phyloP scores from a whole-genome alignment of 2,329 filamentous ascomycete genomes.

The Chrysoporthe cubensis region DNA sequence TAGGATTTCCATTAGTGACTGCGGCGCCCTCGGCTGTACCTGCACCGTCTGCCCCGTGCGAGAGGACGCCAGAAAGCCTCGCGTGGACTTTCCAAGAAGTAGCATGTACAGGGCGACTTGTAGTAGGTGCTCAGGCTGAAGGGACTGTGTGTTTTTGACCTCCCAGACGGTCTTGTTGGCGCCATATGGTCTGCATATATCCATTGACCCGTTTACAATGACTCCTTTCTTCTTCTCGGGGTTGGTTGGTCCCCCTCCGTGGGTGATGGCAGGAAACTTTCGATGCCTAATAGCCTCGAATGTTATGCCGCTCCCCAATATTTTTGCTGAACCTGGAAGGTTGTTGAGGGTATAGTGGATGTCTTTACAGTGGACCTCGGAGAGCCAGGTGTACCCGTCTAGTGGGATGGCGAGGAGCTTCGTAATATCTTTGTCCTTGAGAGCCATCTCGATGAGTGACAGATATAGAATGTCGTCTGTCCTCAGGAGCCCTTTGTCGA shows the following conservation, averaged over 20 bases:
- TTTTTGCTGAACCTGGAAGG: conserved; percentile 10
- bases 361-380: conserved; percentile 23
- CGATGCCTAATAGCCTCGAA: conserved; percentile 15
- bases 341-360: conserved; percentile 22
- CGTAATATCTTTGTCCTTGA: conserved; percentile 28
- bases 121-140: conserved; percentile 22
- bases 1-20: conserved; percentile 18
- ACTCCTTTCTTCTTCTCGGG: conserved; percentile 13
- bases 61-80: conserved; percentile 19
- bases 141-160: conserved; percentile 22
- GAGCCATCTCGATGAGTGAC: conserved; percentile 19
- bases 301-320: conserved; percentile 8
- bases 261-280: conserved; percentile 18
- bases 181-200: conserved; percentile 17
- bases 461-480: conserved; percentile 22
- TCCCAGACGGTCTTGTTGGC: conserved; percentile 25
- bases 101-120: conserved; percentile 26
- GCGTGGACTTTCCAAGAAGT: conserved; percentile 14
- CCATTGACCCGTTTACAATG: conserved; percentile 20
- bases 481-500: neutral
- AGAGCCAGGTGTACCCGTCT: conserved; percentile 22
- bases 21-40: conserved; percentile 15
- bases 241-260: conserved; percentile 22
- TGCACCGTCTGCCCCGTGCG: conserved; percentile 26
- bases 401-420: conserved; percentile 24